A percentile compares a stretch with the other conserved stretches of the same genome.
Evolutionary conservation across 306 rosid species (phyloP).

Genomic region (Spatholobus suberectus): DNA sequence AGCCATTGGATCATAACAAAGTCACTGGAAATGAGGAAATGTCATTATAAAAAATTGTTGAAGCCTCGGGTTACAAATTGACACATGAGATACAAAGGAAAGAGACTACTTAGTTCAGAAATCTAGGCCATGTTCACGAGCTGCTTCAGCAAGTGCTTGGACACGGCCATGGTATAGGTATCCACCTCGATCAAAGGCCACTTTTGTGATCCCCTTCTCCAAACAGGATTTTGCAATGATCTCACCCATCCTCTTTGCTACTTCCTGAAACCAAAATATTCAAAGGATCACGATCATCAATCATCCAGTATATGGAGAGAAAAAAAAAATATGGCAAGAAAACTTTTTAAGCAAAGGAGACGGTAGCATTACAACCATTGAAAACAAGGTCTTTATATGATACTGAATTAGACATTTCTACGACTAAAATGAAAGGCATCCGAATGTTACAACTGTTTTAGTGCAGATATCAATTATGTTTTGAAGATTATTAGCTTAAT

Average conservation of each 20-base stretch:
- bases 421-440: slow-evolving; percentile 7
- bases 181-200: slow-evolving; percentile 95
- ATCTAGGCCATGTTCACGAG: slow-evolving; percentile 88
- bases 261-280: slow-evolving; percentile 68
- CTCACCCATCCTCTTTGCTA: slow-evolving; percentile 92
- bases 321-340: slow-evolving; percentile 15
- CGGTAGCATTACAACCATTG: not conserved
- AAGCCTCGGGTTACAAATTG: slow-evolving; percentile 24
- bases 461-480: not conserved
- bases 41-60: slow-evolving; percentile 29
- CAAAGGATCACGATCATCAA: slow-evolving; percentile 19
- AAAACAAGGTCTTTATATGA: not conserved
- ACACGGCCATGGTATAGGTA: slow-evolving; percentile 97
- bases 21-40: slow-evolving; percentile 31
- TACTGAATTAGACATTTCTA: not conserved
- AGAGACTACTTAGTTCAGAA: slow-evolving; percentile 50
- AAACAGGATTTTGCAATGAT: slow-evolving; percentile 84
- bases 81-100: slow-evolving; percentile 39
- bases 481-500: not conserved
- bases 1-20: not conserved
- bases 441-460: not conserved
- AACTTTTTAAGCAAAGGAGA: not conserved
- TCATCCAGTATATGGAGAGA: not conserved
- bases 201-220: slow-evolving; percentile 93
- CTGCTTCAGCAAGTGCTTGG: slow-evolving; percentile 86